phyloP scores from a whole-genome alignment of 2,329 filamentous ascomycete species.

The Hypoxylon sp. region DNA sequence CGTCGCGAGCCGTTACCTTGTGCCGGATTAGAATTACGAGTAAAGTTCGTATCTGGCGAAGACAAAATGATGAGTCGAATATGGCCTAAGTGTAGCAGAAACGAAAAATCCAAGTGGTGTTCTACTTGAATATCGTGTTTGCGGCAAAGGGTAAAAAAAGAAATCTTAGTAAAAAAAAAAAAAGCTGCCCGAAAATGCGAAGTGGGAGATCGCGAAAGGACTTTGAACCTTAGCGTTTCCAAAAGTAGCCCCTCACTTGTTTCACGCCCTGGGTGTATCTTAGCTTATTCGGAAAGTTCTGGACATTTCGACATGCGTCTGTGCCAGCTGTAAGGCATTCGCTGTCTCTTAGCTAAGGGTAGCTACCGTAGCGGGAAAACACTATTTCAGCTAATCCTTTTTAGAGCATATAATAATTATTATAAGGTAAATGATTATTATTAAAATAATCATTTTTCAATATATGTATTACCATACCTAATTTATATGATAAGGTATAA shows the following conservation, averaged over 20 bases:
- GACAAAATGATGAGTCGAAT: slow-evolving; percentile 24
- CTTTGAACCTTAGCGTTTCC: slow-evolving; percentile 41
- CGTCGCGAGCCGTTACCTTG: slow-evolving; percentile 39
- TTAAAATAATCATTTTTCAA: too few relatives aligned
- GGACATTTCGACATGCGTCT: slow-evolving; percentile 49
- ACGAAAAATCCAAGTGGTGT: slow-evolving; percentile 25
- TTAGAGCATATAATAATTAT: too few relatives aligned
- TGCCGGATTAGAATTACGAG: slow-evolving; percentile 34
- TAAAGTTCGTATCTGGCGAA: slow-evolving; percentile 23
- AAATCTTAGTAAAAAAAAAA: slow-evolving; percentile 43
- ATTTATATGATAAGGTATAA: too few relatives aligned
- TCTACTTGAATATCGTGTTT: slow-evolving; percentile 40
- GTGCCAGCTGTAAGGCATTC: slow-evolving; percentile 31
- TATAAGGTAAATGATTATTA: too few relatives aligned
- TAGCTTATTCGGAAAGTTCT: slow-evolving; percentile 48
- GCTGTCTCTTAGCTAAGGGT: neutral
- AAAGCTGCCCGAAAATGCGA: slow-evolving; percentile 52
- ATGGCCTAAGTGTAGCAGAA: slow-evolving; percentile 16
- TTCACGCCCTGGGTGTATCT: slow-evolving; percentile 36
- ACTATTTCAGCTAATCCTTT: too few relatives aligned
- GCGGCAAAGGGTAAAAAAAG: slow-evolving; percentile 32
- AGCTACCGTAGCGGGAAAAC: neutral
- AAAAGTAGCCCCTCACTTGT: slow-evolving; percentile 47
- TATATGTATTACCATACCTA: too few relatives aligned
- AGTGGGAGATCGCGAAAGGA: slow-evolving; percentile 45